A percentile compares a stretch with the other conserved stretches of the same genome.
Evolutionary conservation across 768 basidiomycete species (phyloP).

Genomic region (Tephrocybe sp.): DNA sequence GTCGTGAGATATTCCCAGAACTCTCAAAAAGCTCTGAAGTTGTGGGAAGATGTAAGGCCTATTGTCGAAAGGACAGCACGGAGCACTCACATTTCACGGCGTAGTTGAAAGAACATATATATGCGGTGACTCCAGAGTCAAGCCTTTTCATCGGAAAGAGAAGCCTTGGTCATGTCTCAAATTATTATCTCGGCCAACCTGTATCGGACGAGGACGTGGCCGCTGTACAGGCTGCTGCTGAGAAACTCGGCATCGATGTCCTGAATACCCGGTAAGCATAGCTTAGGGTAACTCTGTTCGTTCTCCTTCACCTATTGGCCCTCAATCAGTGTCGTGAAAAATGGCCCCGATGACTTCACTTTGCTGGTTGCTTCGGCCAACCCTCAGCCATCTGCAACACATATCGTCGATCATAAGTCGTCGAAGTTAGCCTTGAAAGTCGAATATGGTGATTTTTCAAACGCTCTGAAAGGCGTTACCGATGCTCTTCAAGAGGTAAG

Average conservation of each 20-base stretch:
- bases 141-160: slow-evolving; percentile 80
- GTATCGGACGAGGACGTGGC: slow-evolving; percentile 78
- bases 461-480: slow-evolving; percentile 50
- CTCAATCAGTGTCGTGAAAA: slow-evolving; percentile 66
- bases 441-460: slow-evolving; percentile 74
- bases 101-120: slow-evolving; percentile 80
- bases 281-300: not conserved
- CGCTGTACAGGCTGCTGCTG: slow-evolving; percentile 70
- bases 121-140: slow-evolving; percentile 59
- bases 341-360: slow-evolving; percentile 56
- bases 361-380: slow-evolving; percentile 74
- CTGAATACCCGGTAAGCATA: slow-evolving; percentile 72
- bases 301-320: not conserved
- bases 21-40: slow-evolving; percentile 45
- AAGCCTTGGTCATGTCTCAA: slow-evolving; percentile 70
- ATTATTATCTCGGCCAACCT: slow-evolving; percentile 79
- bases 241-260: slow-evolving; percentile 71
- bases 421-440: slow-evolving; percentile 54
- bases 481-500: slow-evolving; percentile 58
- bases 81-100: not conserved
- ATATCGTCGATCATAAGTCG: slow-evolving; percentile 44
- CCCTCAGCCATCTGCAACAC: slow-evolving; percentile 33
- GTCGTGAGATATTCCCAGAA: slow-evolving; percentile 64
- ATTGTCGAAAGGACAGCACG: too few relatives aligned
- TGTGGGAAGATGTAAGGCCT: slow-evolving; percentile 69